Conservation (phyloP, 306 rosid genomes). For the Urtica urens region DNA sequence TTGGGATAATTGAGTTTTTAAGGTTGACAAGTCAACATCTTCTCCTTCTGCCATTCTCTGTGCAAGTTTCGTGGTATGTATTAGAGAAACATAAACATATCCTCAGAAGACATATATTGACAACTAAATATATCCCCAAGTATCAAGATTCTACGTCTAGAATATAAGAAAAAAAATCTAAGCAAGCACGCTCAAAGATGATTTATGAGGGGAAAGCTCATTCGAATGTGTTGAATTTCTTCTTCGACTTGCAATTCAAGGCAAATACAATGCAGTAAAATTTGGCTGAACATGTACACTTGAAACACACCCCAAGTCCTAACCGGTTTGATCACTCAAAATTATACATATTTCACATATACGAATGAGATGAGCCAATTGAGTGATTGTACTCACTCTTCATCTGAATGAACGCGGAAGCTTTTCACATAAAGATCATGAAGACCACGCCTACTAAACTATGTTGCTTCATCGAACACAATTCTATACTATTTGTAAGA, state of each 20-base stretch:
- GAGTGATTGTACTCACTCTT: not conserved
- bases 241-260: conserved; percentile 4
- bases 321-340: not conserved
- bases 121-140: too few species aligned
- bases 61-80: conserved; percentile 15
- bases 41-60: conserved; percentile 64
- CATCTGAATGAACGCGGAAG: too few species aligned
- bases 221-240: conserved; percentile 2
- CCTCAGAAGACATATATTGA: too few species aligned
- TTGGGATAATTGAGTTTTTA: conserved; percentile 40
- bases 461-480: too few species aligned
- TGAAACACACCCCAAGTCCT: not conserved
- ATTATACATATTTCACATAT: not conserved
- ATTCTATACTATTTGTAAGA: too few species aligned
- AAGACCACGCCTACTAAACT: too few species aligned
- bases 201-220: conserved; percentile 11
- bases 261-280: not conserved
- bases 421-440: too few species aligned
- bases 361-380: not conserved
- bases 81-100: too few species aligned
- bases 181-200: conserved; percentile 13
- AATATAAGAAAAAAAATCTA: too few species aligned
- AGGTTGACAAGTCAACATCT: conserved; percentile 32
- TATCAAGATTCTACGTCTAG: too few species aligned
- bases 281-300: not conserved